Conservation (phyloP, 2,329 filamentous ascomycete species). For the Fusarium pseudograminearum region DNA sequence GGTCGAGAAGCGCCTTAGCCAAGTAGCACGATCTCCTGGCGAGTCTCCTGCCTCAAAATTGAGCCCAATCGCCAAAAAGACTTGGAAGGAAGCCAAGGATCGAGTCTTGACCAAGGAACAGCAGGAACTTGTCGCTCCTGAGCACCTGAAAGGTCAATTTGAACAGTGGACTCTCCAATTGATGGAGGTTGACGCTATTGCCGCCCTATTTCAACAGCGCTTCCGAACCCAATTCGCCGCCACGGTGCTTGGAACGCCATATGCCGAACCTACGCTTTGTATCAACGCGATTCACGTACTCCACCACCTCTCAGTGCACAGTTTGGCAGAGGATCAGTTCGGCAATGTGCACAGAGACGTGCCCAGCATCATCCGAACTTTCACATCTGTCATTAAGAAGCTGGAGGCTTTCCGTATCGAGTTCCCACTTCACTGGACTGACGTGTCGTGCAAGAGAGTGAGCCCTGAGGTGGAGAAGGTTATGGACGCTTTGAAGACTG, state of each 20-base stretch:
- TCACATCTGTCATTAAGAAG: conserved; percentile 75
- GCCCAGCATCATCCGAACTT: conserved; percentile 76
- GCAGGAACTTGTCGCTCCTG: conserved; percentile 63
- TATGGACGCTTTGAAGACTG: conserved; percentile 71
- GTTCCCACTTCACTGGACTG: conserved; percentile 81
- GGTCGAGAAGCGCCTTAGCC: conserved; percentile 60
- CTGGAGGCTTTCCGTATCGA: conserved; percentile 74
- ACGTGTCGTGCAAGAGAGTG: conserved; percentile 69
- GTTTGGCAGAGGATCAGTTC: conserved; percentile 82
- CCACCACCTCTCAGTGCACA: conserved; percentile 76
- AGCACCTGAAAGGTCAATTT: conserved; percentile 63
- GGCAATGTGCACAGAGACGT: conserved; percentile 90
- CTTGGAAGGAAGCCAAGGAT: conserved; percentile 61
- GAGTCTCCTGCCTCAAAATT: conserved; percentile 62
- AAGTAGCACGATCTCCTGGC: conserved; percentile 61
- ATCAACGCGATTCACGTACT: conserved; percentile 79
- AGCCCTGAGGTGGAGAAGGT: conserved; percentile 78
- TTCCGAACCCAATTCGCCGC: conserved; percentile 74
- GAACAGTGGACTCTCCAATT: conserved; percentile 61
- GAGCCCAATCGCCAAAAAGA: conserved; percentile 64
- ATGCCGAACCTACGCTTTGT: conserved; percentile 75
- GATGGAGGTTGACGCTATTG: conserved; percentile 66
- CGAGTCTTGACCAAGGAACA: conserved; percentile 65
- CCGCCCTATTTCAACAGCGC: conserved; percentile 76
- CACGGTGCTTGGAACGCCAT: conserved; percentile 79